These are phyloP conservation scores for Tolypocladium cylindrosporum DNA, from an alignment of 2,329 filamentous ascomycete species.

Conservation along the genomic window DNA sequence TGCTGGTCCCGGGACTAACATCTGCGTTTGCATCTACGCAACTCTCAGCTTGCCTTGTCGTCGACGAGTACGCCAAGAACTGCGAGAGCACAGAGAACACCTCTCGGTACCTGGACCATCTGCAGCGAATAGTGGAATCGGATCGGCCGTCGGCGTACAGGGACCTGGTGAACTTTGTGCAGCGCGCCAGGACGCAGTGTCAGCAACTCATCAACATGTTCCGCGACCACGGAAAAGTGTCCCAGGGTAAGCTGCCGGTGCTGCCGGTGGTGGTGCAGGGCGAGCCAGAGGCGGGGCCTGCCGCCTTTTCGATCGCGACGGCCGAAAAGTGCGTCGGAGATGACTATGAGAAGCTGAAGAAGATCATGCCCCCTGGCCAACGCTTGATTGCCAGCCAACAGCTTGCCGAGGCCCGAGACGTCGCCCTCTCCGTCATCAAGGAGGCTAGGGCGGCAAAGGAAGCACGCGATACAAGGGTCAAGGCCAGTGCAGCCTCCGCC, in stretches of 20 bases:
- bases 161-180: slow-evolving; percentile 82
- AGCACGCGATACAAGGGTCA: slow-evolving; percentile 74
- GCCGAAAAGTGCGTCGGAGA: slow-evolving; percentile 79
- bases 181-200: slow-evolving; percentile 84
- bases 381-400: slow-evolving; percentile 74
- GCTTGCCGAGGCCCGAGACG: slow-evolving; percentile 65
- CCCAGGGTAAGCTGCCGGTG: slow-evolving; percentile 62
- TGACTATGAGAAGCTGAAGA: slow-evolving; percentile 84
- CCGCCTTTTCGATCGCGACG: slow-evolving; percentile 78
- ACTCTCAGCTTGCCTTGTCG: slow-evolving; percentile 68
- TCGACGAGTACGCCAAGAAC: slow-evolving; percentile 78
- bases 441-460: slow-evolving; percentile 74
- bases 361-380: slow-evolving; percentile 78
- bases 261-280: slow-evolving; percentile 91
- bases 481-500: slow-evolving; percentile 76
- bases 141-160: slow-evolving; percentile 77
- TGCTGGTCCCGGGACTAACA: slow-evolving; percentile 54
- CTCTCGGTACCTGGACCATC: slow-evolving; percentile 46
- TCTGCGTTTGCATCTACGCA: slow-evolving; percentile 80
- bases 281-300: slow-evolving; percentile 82
- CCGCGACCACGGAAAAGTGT: slow-evolving; percentile 78
- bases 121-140: slow-evolving; percentile 69
- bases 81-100: slow-evolving; percentile 30
- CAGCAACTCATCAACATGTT: slow-evolving; percentile 85
- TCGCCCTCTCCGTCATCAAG: slow-evolving; percentile 61